Evolutionary conservation across 2,329 filamentous ascomycete genomes (phyloP).

Genomic region (Sordariomycetes sp.): DNA sequence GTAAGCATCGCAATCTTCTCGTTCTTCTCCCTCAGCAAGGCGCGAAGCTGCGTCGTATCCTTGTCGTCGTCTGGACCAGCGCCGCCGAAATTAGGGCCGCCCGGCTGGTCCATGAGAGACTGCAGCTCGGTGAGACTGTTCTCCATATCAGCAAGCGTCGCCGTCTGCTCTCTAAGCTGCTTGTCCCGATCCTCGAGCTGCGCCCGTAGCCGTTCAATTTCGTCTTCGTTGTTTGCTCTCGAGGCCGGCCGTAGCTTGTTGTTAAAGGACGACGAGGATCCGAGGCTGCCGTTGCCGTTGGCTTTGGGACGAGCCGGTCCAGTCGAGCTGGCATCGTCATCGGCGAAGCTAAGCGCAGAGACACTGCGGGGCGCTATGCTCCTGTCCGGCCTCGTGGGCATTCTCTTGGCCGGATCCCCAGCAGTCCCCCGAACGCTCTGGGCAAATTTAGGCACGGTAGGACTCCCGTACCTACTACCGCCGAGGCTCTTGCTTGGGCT

Average conservation of each 20-base stretch:
- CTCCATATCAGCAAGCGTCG: conserved; percentile 81
- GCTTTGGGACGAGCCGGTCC: conserved; percentile 36
- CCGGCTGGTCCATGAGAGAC: conserved; percentile 48
- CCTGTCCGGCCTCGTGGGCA: conserved; percentile 15
- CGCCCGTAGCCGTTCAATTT: conserved; percentile 57
- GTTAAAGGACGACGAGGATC: conserved; percentile 40
- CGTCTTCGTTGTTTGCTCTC: conserved; percentile 51
- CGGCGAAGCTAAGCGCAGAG: conserved; percentile 44
- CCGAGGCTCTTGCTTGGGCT: conserved; percentile 34
- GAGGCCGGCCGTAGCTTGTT: conserved; percentile 39
- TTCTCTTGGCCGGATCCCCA: conserved; percentile 47
- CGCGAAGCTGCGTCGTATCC: conserved; percentile 63
- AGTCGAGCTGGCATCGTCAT: conserved; percentile 43
- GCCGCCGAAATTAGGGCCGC: conserved; percentile 1
- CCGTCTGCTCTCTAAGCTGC: conserved; percentile 79
- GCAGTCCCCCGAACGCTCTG: conserved; percentile 49
- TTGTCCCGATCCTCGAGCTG: conserved; percentile 75
- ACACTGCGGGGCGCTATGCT: conserved; percentile 41
- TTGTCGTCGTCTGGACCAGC: conserved; percentile 38
- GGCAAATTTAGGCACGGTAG: conserved; percentile 41
- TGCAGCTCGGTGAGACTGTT: conserved; percentile 67
- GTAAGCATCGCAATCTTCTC: conserved; percentile 92
- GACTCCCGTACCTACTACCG: conserved; percentile 21
- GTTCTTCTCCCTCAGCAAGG: conserved; percentile 85
- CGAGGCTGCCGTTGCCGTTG: conserved; percentile 36